Percentiles rank a stretch among this genome's conserved stretches.
Conservation (phyloP, 2,329 filamentous ascomycete species). For the Mariannaea elegans region DNA sequence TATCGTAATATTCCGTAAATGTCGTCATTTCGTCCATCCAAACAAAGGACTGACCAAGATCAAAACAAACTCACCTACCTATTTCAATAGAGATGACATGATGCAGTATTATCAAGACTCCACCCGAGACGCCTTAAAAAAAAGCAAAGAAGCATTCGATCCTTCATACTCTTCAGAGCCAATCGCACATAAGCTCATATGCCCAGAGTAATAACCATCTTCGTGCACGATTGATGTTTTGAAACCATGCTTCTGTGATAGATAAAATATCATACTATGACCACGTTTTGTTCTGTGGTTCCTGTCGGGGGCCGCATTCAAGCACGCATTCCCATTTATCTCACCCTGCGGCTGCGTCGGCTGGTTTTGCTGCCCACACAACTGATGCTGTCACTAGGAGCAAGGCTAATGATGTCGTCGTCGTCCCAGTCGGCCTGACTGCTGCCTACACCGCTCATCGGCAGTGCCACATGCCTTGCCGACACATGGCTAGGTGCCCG, state of each 20-base stretch:
- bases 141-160: background rate
- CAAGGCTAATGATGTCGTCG: slow-evolving; percentile 62
- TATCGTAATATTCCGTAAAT: background rate
- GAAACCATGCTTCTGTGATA: background rate
- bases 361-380: slow-evolving; percentile 58
- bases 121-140: background rate
- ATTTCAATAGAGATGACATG: background rate
- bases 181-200: background rate
- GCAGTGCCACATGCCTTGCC: slow-evolving; percentile 50
- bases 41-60: background rate
- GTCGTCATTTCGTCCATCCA: background rate
- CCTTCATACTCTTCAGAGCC: background rate
- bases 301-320: background rate
- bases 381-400: slow-evolving; percentile 70
- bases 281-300: background rate
- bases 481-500: slow-evolving; percentile 40
- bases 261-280: too few species aligned
- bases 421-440: slow-evolving; percentile 52
- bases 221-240: background rate
- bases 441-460: slow-evolving; percentile 52
- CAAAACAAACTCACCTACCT: background rate
- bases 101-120: background rate
- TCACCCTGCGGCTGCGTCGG: slow-evolving; percentile 37
- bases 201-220: background rate
- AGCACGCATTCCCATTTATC: slow-evolving; percentile 17